Conservation (phyloP, 140 eudicot genomes). For the Cichorium intybus region DNA sequence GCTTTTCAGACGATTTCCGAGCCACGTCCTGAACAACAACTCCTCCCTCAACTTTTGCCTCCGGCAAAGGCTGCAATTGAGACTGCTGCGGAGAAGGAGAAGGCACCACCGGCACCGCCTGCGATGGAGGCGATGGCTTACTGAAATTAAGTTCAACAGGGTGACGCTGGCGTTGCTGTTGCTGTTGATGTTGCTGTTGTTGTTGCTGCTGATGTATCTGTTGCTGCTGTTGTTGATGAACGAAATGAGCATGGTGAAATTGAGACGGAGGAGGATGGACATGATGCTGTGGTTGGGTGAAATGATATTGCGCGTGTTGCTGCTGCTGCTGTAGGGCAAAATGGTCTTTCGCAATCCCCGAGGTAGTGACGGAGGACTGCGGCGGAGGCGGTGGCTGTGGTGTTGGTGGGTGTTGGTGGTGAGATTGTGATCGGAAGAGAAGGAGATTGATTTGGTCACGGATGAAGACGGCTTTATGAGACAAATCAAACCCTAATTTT, state of each 20-base stretch:
- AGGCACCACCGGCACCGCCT: constrained; percentile 14
- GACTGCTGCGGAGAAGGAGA: constrained; percentile 15
- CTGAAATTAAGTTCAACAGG: constrained; percentile 38
- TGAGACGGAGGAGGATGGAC: constrained; percentile 21
- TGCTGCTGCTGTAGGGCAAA: constrained; percentile 37
- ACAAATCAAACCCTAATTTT: constrained; percentile 56
- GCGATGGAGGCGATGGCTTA: constrained; percentile 4
- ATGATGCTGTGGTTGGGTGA: constrained; percentile 29
- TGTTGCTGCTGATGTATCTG: constrained; percentile 12
- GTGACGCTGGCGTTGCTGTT: constrained; percentile 29
- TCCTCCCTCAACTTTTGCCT: constrained; percentile 31
- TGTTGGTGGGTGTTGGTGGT: constrained; percentile 14
- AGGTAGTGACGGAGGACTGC: constrained; percentile 3
- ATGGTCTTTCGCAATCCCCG: constrained; percentile 28
- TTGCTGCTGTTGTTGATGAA: constrained; percentile 27
- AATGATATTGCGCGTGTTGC: constrained; percentile 19
- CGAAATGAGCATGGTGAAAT: constrained; percentile 42
- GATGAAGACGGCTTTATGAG: constrained; percentile 57
- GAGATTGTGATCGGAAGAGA: constrained; percentile 34
- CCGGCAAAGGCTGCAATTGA: constrained; percentile 26
- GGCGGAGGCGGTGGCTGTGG: constrained; percentile 10
- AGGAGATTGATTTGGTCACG: constrained; percentile 54
- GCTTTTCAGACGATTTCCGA: constrained; percentile 38
- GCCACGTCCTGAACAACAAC: constrained; percentile 22
- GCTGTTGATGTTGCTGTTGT: constrained; percentile 25